phyloP scores from a whole-genome alignment of 768 basidiomycete genomes.

The Lactarius indigo region DNA sequence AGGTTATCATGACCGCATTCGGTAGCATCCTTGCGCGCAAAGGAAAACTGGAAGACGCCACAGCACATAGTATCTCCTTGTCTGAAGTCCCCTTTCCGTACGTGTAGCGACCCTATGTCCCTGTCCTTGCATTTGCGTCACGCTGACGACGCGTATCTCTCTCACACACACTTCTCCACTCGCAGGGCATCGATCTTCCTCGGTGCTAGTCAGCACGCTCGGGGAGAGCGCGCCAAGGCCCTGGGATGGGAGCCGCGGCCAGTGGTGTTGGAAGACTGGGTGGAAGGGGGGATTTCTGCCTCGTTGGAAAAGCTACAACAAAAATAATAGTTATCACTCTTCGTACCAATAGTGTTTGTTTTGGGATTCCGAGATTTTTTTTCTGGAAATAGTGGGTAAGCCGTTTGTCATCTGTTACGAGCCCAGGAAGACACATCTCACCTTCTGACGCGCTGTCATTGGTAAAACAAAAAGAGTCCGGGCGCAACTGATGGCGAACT shows the following conservation, averaged over 20 bases:
- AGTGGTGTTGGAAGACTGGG: constrained; percentile 5
- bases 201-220: constrained; percentile 7
- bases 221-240: constrained; percentile 4
- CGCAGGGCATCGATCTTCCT: constrained; percentile 2
- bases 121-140: neutral
- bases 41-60: constrained; percentile 10
- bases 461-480: neutral
- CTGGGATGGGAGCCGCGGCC: constrained; percentile 9
- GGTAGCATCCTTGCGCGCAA: neutral
- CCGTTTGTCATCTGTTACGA: too few relatives aligned
- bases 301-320: neutral
- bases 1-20: constrained; percentile 1
- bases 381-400: neutral
- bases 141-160: neutral
- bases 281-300: neutral
- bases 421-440: too few relatives aligned
- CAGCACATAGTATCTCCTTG: constrained; percentile 4
- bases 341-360: neutral
- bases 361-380: neutral
- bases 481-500: neutral
- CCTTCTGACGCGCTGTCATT: neutral
- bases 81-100: constrained; percentile 6
- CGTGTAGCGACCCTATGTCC: neutral
- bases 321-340: neutral
- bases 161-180: neutral